phyloP scores from a whole-genome alignment of 306 rosid species.

The Elaeagnus macrophylla region DNA sequence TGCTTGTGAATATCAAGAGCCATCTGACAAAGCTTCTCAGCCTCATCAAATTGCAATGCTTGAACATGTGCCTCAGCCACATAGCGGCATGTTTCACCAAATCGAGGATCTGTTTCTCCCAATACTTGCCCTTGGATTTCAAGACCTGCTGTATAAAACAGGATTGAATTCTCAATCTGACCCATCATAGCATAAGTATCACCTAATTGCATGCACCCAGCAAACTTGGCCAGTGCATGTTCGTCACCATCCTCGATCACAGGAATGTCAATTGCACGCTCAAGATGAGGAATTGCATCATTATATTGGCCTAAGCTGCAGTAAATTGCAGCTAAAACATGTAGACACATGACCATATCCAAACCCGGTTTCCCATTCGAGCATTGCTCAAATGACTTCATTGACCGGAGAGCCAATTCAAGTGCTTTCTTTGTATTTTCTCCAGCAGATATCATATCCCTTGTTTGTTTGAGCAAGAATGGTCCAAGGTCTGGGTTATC shows the following conservation, averaged over 20 bases:
- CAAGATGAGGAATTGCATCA: constrained; percentile 67
- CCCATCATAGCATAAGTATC: constrained; percentile 85
- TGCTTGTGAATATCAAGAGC: constrained; percentile 65
- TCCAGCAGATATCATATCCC: constrained; percentile 62
- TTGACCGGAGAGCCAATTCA: constrained; percentile 51
- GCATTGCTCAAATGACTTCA: constrained; percentile 59
- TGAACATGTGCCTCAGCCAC: constrained; percentile 86
- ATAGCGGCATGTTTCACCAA: constrained; percentile 68
- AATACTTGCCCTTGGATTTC: constrained; percentile 69
- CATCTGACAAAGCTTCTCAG: constrained; percentile 60
- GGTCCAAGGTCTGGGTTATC: constrained; percentile 63
- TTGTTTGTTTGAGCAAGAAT: constrained; percentile 55
- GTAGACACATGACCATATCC: constrained; percentile 76
- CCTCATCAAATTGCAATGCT: constrained; percentile 79
- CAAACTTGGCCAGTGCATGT: constrained; percentile 73
- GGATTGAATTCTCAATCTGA: constrained; percentile 64
- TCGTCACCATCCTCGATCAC: constrained; percentile 61
- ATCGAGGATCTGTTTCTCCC: constrained; percentile 62
- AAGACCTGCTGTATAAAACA: constrained; percentile 65
- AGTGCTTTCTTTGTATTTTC: constrained; percentile 51
- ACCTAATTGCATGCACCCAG: constrained; percentile 87
- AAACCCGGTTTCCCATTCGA: constrained; percentile 42
- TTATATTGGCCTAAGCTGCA: constrained; percentile 54
- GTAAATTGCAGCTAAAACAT: constrained; percentile 69
- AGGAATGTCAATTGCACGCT: constrained; percentile 75